These are phyloP conservation scores for Isabelozyma pseudorhagii DNA, from an alignment of 805 yeast genomes.

Conservation along the genomic window DNA sequence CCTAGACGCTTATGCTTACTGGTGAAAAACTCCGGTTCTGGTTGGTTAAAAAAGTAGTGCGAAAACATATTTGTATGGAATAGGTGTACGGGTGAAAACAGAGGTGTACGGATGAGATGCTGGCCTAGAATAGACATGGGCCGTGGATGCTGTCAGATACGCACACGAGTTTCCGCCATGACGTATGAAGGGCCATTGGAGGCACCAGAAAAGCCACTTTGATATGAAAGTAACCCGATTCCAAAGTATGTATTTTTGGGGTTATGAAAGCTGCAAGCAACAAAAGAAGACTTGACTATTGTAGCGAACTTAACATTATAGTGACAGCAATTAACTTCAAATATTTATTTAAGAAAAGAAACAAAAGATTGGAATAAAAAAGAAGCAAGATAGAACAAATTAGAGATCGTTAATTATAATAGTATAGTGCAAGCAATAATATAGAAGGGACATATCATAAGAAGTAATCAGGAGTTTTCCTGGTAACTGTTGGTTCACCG, in stretches of 20 bases:
- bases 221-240: no score
- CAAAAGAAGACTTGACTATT: no score
- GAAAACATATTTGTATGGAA: background rate
- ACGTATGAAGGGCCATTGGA: no score
- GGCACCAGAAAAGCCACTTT: no score
- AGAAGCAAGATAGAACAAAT: conserved; percentile 1
- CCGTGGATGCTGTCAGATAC: no score
- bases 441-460: conserved; percentile 35
- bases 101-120: conserved; percentile 1
- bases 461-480: conserved; percentile 97
- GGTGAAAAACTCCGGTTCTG: conserved; percentile 21
- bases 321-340: background rate
- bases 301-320: background rate
- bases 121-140: no score
- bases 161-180: no score
- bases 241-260: no score
- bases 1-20: conserved; percentile 1
- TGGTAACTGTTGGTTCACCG: conserved; percentile 95
- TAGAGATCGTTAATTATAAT: background rate
- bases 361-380: conserved; percentile 1
- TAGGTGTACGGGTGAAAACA: background rate
- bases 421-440: background rate
- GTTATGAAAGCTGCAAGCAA: no score
- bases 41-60: conserved; percentile 22
- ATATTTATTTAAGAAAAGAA: background rate